Percentiles rank a stretch among this genome's conserved stretches.
Conservation (phyloP, 805 yeast species). For the Cyberlindnera suaveolens region DNA sequence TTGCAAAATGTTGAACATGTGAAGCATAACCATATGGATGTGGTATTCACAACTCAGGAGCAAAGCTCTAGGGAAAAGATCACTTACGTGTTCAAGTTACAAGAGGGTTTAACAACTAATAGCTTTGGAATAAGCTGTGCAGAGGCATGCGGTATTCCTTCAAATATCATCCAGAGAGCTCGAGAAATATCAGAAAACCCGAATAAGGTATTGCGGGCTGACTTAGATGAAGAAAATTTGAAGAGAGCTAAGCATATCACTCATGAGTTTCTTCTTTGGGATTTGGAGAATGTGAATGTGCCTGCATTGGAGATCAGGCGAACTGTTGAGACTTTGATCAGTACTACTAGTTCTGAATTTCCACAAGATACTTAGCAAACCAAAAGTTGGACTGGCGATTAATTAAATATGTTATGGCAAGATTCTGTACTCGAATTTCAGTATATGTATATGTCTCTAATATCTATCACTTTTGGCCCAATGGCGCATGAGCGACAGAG, state of each 20-base stretch:
- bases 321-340: too few species aligned
- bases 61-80: constrained; percentile 5
- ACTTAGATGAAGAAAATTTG: neutral
- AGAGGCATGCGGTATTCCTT: constrained; percentile 29
- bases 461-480: too few species aligned
- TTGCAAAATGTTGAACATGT: constrained; percentile 19
- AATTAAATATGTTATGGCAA: too few species aligned
- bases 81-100: constrained; percentile 29
- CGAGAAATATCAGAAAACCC: constrained; percentile 16
- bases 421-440: too few species aligned
- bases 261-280: constrained; percentile 17
- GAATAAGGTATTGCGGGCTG: constrained; percentile 10
- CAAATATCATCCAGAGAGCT: constrained; percentile 28
- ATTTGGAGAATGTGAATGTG: constrained; percentile 5
- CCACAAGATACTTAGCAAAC: too few species aligned
- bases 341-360: too few species aligned
- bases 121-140: constrained; percentile 40
- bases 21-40: constrained; percentile 31
- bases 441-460: too few species aligned
- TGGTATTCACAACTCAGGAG: constrained; percentile 13
- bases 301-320: too few species aligned
- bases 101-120: constrained; percentile 26
- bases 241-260: constrained; percentile 11
- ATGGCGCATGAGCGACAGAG: too few species aligned
- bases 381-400: too few species aligned